Percentiles rank a stretch among this genome's conserved stretches.
These are phyloP conservation scores for Staphylotrichum tortipilum DNA, from an alignment of 495 filamentous ascomycete genomes.

Conservation along the genomic window DNA sequence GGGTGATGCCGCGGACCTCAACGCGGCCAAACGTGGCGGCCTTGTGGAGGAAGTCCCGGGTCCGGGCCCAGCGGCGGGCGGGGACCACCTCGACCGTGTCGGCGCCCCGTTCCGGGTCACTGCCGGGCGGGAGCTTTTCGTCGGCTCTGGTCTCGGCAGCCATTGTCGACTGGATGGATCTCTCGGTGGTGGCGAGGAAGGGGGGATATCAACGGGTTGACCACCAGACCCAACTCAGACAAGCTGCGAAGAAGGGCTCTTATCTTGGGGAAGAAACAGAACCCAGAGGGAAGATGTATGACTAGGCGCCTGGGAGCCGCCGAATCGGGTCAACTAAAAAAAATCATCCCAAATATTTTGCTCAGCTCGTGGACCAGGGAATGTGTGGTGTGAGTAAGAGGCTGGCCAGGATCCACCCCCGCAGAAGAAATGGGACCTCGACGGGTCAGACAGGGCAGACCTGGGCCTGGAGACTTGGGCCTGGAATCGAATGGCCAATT, in stretches of 20 bases:
- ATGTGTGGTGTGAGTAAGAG: not conserved
- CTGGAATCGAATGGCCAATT: too few species aligned
- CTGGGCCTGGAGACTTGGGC: too few species aligned
- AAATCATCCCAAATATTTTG: not conserved
- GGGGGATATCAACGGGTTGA: not conserved
- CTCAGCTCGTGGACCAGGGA: not conserved
- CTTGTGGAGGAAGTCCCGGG: not conserved
- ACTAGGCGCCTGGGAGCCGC: too few species aligned
- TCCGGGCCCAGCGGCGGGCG: not conserved
- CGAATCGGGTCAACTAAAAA: not conserved
- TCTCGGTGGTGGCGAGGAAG: not conserved
- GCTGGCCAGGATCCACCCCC: not conserved
- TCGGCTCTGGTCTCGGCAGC: not conserved
- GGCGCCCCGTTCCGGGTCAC: not conserved
- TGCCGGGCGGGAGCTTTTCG: not conserved
- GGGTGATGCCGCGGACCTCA: constrained; percentile 43
- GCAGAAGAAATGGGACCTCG: too few species aligned
- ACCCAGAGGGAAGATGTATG: not conserved
- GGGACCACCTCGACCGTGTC: not conserved
- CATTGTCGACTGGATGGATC: not conserved
- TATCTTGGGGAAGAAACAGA: too few species aligned
- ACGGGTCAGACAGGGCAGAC: too few species aligned
- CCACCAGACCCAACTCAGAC: not conserved
- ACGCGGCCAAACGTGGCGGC: constrained; percentile 18
- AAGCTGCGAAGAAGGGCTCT: not conserved